These are phyloP conservation scores for Gossypium herbaceum DNA, from an alignment of 345 rosid species.

Conservation along the genomic window DNA sequence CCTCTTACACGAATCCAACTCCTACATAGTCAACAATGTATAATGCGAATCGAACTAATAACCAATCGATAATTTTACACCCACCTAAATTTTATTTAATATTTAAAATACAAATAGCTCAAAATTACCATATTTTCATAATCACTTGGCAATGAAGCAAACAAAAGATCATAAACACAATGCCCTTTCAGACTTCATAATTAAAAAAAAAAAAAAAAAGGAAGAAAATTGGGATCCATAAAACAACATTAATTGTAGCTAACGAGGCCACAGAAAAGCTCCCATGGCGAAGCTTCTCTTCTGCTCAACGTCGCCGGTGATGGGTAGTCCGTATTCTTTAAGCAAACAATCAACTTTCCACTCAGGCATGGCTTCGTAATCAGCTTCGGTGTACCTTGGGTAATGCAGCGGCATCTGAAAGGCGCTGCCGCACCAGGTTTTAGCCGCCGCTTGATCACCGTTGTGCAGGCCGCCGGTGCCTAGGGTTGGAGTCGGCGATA, in stretches of 20 bases:
- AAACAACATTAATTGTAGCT: background rate
- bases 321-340: slow-evolving; percentile 47
- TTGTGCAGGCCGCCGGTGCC: background rate
- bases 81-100: too few species aligned
- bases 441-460: background rate
- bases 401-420: slow-evolving; percentile 62
- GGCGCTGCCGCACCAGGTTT: slow-evolving; percentile 4
- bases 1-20: too few species aligned
- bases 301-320: slow-evolving; percentile 36
- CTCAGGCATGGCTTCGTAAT: slow-evolving; percentile 56
- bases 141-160: too few species aligned
- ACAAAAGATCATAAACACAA: too few species aligned
- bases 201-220: too few species aligned
- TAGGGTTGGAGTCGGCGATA: background rate
- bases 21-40: accelerated
- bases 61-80: too few species aligned
- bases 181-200: too few species aligned
- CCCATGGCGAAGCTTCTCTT: slow-evolving; percentile 60
- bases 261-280: slow-evolving; percentile 58
- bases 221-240: too few species aligned
- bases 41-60: too few species aligned
- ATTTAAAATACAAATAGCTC: too few species aligned
- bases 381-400: slow-evolving; percentile 48
- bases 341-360: slow-evolving; percentile 53
- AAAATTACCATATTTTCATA: too few species aligned